These are phyloP conservation scores for Deakozyma indianensis DNA, from an alignment of 805 yeast genomes.

Conservation along the genomic window DNA sequence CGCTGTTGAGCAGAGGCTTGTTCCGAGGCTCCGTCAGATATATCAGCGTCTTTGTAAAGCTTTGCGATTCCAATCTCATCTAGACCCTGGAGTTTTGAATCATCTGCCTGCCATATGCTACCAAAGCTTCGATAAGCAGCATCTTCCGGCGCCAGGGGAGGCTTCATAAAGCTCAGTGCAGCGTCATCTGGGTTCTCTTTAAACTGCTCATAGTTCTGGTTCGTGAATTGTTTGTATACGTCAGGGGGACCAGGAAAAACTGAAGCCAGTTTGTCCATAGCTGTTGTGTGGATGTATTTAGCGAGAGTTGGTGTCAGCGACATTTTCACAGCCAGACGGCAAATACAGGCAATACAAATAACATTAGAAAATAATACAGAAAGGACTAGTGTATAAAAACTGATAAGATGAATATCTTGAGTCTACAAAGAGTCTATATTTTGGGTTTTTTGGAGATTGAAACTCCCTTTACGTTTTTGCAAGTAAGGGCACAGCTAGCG, in stretches of 20 bases:
- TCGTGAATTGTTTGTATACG: constrained; percentile 57
- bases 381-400: too few relatives aligned
- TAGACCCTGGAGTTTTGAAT: constrained; percentile 56
- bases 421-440: too few relatives aligned
- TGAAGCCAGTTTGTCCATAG: constrained; percentile 34
- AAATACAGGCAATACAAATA: too few relatives aligned
- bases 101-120: constrained; percentile 66
- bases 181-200: constrained; percentile 15
- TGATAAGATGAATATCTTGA: too few relatives aligned
- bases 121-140: constrained; percentile 78
- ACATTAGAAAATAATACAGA: too few relatives aligned
- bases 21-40: constrained; percentile 9
- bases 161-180: constrained; percentile 14
- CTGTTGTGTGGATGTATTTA: neutral
- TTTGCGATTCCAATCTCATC: constrained; percentile 67
- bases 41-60: constrained; percentile 35
- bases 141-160: constrained; percentile 22
- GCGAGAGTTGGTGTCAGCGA: too few relatives aligned
- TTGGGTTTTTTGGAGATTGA: too few relatives aligned
- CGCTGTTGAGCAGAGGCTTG: constrained; percentile 18
- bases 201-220: constrained; percentile 41
- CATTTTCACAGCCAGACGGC: too few relatives aligned
- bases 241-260: constrained; percentile 94
- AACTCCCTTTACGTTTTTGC: too few relatives aligned
- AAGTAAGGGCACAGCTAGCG: too few relatives aligned